Evolutionary conservation across 495 filamentous ascomycete species (phyloP), one percentile per base, ranked within the genome.

Genomic region (Aspergillus hancockii): DNA sequence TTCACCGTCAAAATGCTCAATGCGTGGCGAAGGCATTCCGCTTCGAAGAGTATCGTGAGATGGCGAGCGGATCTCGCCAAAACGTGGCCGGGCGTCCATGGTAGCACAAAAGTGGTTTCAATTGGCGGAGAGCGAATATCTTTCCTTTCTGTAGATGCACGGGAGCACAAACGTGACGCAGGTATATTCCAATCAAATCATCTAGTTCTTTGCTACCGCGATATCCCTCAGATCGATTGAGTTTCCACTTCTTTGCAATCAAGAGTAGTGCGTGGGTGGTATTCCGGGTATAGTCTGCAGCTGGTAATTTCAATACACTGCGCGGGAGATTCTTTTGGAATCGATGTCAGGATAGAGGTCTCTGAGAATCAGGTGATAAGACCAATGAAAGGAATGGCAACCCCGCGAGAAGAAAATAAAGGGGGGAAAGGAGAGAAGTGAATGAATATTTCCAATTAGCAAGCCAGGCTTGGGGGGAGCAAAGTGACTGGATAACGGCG

Each of bases 1-100:
- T 64, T 97, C 94, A 50, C 93, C 94, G 51, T 89, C 88, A 54
- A 88, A 80, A 68, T 93, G 90, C 59, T 76, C 71, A 60, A 93
- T 76, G 53, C 89, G 85, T 43, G 90, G 88, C 4, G 89, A 91
- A 53, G 80, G 79, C 7, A 88, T 73, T 12, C 83, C 74, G 38
- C 64, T 69, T 25, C 71, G 71, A 45, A 83, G 69, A 21, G 85
- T 83, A 18, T 83, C 79, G 56, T 85, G 82, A 22, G 88, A 89
- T 55, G 81, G 79, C 14, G 87, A 86, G 71, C 85, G 83, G 46
- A 81, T 68, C 59, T 90, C 87, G 64, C 85, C 79, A 58, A 83
- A 80, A 49, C 80, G 82, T 43, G 85, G 85, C 57, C 84, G 79
- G 59, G 68, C 68, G 28, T 80, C 73, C 84, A 88, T 88, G 23